Conservation (phyloP, 2,329 filamentous ascomycete species). For the Xylariaceae sp. region DNA sequence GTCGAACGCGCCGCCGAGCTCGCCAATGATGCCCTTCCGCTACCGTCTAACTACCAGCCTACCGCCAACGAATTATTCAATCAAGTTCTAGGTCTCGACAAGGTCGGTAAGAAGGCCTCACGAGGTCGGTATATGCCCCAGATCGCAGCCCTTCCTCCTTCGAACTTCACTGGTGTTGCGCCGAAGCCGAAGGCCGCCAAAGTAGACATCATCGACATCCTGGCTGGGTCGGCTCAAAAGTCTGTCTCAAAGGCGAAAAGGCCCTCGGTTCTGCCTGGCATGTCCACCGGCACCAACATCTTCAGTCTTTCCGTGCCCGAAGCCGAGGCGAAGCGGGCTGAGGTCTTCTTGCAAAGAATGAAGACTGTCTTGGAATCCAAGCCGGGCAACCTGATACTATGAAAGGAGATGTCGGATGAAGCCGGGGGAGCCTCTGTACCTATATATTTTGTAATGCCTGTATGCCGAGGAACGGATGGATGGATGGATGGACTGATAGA, state of each 20-base stretch:
- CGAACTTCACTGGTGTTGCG: slow-evolving; percentile 34
- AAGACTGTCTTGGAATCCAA: slow-evolving; percentile 78
- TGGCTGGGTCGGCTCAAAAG: slow-evolving; percentile 44
- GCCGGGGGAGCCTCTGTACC: slow-evolving; percentile 18
- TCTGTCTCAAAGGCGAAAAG: slow-evolving; percentile 24
- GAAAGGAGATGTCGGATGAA: slow-evolving; percentile 24
- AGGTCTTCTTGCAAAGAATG: slow-evolving; percentile 76
- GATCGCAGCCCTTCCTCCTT: slow-evolving; percentile 53
- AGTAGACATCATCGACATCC: slow-evolving; percentile 76
- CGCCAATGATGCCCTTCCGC: slow-evolving; percentile 81
- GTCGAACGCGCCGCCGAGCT: slow-evolving; percentile 77
- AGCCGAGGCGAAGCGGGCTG: slow-evolving; percentile 75
- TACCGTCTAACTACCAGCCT: slow-evolving; percentile 56
- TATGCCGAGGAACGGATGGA: slow-evolving; percentile 21
- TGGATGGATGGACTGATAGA: slow-evolving; percentile 22
- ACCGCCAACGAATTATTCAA: slow-evolving; percentile 83
- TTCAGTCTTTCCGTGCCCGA: slow-evolving; percentile 77
- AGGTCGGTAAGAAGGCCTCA: slow-evolving; percentile 44
- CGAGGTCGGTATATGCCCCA: slow-evolving; percentile 66
- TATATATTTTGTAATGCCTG: slow-evolving; percentile 20
- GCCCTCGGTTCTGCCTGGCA: slow-evolving; percentile 38
- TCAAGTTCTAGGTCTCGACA: slow-evolving; percentile 69
- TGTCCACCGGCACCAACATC: slow-evolving; percentile 60
- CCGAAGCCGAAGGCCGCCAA: slow-evolving; percentile 44
- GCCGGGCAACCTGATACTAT: slow-evolving; percentile 67